phyloP scores from a whole-genome alignment of 1,284 basidiomycete species.

The Sporisorium reilianum region DNA sequence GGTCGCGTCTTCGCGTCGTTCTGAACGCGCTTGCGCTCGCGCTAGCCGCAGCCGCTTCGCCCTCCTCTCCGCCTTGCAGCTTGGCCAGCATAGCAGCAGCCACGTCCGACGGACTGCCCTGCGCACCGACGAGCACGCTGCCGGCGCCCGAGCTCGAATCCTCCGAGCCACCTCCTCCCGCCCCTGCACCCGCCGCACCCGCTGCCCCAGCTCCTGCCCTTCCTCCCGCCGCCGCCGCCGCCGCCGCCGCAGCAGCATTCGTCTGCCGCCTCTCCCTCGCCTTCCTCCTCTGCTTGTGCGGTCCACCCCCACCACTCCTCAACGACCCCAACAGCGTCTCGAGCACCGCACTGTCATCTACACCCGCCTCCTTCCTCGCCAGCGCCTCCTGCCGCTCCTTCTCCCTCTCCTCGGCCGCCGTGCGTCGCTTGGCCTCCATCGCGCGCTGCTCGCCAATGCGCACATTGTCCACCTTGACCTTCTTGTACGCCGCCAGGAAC shows the following conservation, averaged over 20 bases:
- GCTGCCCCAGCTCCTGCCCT: conserved; percentile 2
- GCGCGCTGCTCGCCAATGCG: conserved; percentile 63
- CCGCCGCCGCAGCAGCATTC: conserved; percentile 23
- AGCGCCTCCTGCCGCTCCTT: conserved; percentile 62
- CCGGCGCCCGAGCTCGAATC: conserved; percentile 13
- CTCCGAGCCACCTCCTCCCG: conserved; percentile 16
- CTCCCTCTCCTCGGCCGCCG: conserved; percentile 66
- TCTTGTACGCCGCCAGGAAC: conserved; percentile 67
- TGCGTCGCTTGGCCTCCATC: conserved; percentile 64
- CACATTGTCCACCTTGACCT: conserved; percentile 66
- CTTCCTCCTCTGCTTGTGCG: conserved; percentile 60
- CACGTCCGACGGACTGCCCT: conserved; percentile 55
- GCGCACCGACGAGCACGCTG: not conserved
- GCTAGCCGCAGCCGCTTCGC: not conserved
- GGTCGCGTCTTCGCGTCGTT: conserved; percentile 37
- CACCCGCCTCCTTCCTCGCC: conserved; percentile 64
- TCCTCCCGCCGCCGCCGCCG: not conserved
- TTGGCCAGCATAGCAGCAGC: conserved; percentile 65
- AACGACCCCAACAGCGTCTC: conserved; percentile 66
- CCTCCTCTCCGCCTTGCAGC: conserved; percentile 56
- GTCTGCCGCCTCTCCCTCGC: conserved; percentile 55
- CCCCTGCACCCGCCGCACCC: conserved; percentile 1
- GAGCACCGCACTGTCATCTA: conserved; percentile 66
- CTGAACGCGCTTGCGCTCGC: conserved; percentile 27
- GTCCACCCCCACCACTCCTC: conserved; percentile 61